These are phyloP conservation scores for Xylaria venustula DNA, from an alignment of 495 filamentous ascomycete species.

Conservation along the genomic window DNA sequence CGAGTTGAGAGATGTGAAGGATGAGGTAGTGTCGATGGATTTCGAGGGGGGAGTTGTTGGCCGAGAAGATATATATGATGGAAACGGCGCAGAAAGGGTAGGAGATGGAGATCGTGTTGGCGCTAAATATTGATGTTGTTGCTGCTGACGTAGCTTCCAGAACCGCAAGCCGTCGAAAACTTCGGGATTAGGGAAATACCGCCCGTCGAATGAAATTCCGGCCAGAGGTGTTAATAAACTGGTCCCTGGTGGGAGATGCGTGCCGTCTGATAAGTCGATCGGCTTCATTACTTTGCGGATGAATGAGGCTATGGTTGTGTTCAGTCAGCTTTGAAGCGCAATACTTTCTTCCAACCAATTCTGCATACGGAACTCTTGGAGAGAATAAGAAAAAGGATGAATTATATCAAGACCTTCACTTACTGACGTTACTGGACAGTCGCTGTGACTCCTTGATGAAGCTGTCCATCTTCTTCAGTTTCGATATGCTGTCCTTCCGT, in stretches of 20 bases:
- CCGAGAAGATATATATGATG: slow-evolving; percentile 22
- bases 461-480: slow-evolving; percentile 52
- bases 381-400: neutral
- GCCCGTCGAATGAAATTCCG: slow-evolving; percentile 31
- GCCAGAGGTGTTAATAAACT: slow-evolving; percentile 33
- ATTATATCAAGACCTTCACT: slow-evolving; percentile 18
- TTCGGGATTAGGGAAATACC: slow-evolving; percentile 36
- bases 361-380: neutral
- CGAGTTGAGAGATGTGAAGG: neutral
- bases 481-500: slow-evolving; percentile 37
- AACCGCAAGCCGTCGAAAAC: slow-evolving; percentile 57
- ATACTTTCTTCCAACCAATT: neutral
- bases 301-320: slow-evolving; percentile 32
- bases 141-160: slow-evolving; percentile 41
- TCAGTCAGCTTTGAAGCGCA: too few species aligned
- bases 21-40: neutral
- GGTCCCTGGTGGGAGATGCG: slow-evolving; percentile 39
- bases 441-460: slow-evolving; percentile 56
- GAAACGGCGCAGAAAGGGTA: too few species aligned
- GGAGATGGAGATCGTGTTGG: slow-evolving; percentile 5
- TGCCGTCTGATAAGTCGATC: slow-evolving; percentile 45
- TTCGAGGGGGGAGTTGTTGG: neutral
- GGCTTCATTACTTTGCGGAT: slow-evolving; percentile 40
- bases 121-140: neutral
- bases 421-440: slow-evolving; percentile 41